Conservation (phyloP, 1,284 basidiomycete genomes). For the Lentinula novae-zelandiae region DNA sequence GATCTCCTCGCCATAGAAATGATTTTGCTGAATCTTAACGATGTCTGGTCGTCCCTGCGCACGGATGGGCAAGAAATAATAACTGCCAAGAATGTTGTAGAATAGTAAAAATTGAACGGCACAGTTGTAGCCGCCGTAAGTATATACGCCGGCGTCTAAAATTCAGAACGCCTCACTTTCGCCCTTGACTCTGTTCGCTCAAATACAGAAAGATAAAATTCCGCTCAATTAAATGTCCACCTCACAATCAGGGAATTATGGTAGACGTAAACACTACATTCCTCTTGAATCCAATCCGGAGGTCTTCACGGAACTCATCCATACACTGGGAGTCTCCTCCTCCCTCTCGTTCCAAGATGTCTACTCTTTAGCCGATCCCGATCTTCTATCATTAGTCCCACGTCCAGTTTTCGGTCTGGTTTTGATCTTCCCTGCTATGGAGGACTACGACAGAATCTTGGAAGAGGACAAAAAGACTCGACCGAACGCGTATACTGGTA, state of each 20-base stretch:
- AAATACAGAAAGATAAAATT: background rate
- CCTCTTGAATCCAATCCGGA: conserved; percentile 33
- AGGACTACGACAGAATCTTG: conserved; percentile 20
- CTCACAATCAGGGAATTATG: background rate
- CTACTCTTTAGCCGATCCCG: conserved; percentile 37
- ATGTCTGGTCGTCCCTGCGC: too few species aligned
- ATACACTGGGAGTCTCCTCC: conserved; percentile 26
- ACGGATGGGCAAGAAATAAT: too few species aligned
- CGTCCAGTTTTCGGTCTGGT: conserved; percentile 40
- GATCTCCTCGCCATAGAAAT: too few species aligned
- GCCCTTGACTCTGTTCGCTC: too few species aligned
- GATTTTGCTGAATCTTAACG: too few species aligned
- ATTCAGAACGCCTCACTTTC: too few species aligned
- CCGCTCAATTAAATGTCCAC: background rate
- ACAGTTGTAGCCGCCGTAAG: too few species aligned
- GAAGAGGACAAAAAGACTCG: conserved; percentile 21
- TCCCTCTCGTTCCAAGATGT: conserved; percentile 41
- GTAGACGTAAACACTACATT: conserved; percentile 20
- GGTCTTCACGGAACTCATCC: conserved; percentile 30
- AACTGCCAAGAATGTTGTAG: too few species aligned
- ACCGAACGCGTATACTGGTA: conserved; percentile 23
- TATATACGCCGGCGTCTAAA: too few species aligned
- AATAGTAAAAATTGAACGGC: too few species aligned
- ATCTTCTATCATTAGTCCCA: conserved; percentile 37
- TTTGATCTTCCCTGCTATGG: conserved; percentile 35